Percentiles rank a stretch among this genome's conserved stretches.
Evolutionary conservation across 2,329 filamentous ascomycete genomes (phyloP).

Genomic region (Ilyonectria robusta): DNA sequence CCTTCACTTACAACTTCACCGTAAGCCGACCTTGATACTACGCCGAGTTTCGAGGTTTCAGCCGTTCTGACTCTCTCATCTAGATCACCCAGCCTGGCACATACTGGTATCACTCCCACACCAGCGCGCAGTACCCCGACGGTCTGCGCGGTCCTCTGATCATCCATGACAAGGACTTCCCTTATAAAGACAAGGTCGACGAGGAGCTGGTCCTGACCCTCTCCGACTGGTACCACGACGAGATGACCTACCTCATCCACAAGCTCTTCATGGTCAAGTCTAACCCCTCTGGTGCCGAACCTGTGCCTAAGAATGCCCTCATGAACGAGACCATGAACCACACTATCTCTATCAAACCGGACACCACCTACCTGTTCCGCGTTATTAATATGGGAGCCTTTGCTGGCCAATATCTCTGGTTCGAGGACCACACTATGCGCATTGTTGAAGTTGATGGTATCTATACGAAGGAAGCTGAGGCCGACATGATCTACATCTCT

Average conservation of each 20-base stretch:
- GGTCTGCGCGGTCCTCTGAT: constrained; percentile 76
- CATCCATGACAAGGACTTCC: constrained; percentile 73
- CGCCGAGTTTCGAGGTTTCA: too few relatives aligned
- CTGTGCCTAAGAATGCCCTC: constrained; percentile 77
- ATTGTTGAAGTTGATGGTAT: constrained; percentile 83
- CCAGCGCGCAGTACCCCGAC: constrained; percentile 78
- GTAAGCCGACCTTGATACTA: constrained; percentile 53
- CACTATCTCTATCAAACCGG: constrained; percentile 71
- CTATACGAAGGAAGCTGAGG: constrained; percentile 72
- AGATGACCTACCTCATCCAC: constrained; percentile 63
- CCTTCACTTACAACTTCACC: constrained; percentile 79
- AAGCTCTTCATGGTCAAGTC: constrained; percentile 68
- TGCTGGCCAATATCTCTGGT: constrained; percentile 76
- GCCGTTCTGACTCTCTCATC: constrained; percentile 10
- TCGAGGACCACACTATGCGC: constrained; percentile 76
- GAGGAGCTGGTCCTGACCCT: constrained; percentile 76
- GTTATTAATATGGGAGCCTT: constrained; percentile 83
- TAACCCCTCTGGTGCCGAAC: constrained; percentile 73
- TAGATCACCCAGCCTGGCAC: constrained; percentile 77
- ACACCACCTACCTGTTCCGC: constrained; percentile 80
- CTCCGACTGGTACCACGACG: constrained; percentile 79
- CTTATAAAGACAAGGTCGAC: constrained; percentile 70
- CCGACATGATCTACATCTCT: constrained; percentile 75
- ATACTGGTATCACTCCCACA: constrained; percentile 86
- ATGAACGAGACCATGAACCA: constrained; percentile 79